Conservation (phyloP, 352 stramenopile genomes). For the Globisporangium mamillatum region DNA sequence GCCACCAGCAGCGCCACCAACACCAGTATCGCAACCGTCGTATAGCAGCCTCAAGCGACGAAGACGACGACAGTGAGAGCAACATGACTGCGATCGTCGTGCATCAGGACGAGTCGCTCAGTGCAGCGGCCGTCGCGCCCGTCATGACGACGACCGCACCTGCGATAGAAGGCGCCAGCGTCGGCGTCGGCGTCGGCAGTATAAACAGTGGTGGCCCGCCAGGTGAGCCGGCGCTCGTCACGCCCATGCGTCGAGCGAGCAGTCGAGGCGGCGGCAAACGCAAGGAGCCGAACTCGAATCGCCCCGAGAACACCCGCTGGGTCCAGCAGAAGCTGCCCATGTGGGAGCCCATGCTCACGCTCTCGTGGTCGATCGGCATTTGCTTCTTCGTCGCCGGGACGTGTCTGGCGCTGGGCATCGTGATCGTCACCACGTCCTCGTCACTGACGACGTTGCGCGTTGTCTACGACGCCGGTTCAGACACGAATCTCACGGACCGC, state of each 20-base stretch:
- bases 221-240: background rate
- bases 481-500: constrained; percentile 21
- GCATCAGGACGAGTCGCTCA: constrained; percentile 19
- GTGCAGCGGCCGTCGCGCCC: constrained; percentile 3
- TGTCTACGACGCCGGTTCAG: constrained; percentile 50
- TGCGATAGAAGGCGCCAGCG: background rate
- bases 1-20: background rate
- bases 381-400: constrained; percentile 40
- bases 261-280: constrained; percentile 7
- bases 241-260: constrained; percentile 7
- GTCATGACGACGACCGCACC: background rate
- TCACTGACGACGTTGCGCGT: constrained; percentile 57
- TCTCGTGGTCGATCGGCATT: constrained; percentile 56
- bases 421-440: constrained; percentile 46
- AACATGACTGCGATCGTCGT: constrained; percentile 23
- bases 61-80: constrained; percentile 4
- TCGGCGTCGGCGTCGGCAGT: background rate
- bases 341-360: constrained; percentile 76
- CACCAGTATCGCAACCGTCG: background rate
- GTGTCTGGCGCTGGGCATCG: constrained; percentile 46
- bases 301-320: constrained; percentile 48
- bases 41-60: constrained; percentile 5
- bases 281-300: constrained; percentile 30
- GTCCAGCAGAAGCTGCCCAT: constrained; percentile 65
- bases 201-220: background rate